Base-by-base conservation (phyloP, 306 rosid genomes). In the Lotus japonicus region DNA sequence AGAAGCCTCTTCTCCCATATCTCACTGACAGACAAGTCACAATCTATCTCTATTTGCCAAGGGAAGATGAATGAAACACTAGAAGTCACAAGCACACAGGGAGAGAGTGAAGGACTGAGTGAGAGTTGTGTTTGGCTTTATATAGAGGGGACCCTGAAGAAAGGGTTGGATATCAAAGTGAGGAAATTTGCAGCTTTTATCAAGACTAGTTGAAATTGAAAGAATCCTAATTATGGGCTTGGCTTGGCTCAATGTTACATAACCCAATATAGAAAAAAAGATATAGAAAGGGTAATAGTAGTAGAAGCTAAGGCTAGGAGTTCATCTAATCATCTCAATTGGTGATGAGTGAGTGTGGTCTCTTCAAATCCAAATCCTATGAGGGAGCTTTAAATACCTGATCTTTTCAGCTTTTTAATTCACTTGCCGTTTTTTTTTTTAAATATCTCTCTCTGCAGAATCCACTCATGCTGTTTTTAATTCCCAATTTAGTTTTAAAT, bases 381-480 rank as follows among this genome's bases (percentile, higher is more conserved):
- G 11, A 19, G 8, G 33, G 57, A 58, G 19, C 79, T 62, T 79
- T 81, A 83, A 54, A 86, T 84, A 86, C 83, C 58, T 58, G 74
- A 60, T 46, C 78, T 66, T 71, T 68, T 43, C 68, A 46, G 6
- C 55, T 71, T 74, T 76, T 70, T n/a, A n/a, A n/a, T n/a, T 55
- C 4, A 36, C 58, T 28, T 43, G 38, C 44, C 5, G 46, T 52
- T 66, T 44, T 56, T 51, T 58, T 68, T 41, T 9, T 11, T n/a
- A 50, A n/a, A 13, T 9, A 10, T 44, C 35, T 23, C 44, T 58
- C 41, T 14, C 50, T 49, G 7, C 59, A 57, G 72, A 81, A 79
- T 70, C 82, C 58, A 51, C 68, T 35, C 66, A 58, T 45, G 42
- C 49, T 2, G 67, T 31, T 35, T 52, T 53, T 53, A 38, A 67